Base-by-base conservation (phyloP, 139 green algal species). In the Zygnema cylindricum region DNA sequence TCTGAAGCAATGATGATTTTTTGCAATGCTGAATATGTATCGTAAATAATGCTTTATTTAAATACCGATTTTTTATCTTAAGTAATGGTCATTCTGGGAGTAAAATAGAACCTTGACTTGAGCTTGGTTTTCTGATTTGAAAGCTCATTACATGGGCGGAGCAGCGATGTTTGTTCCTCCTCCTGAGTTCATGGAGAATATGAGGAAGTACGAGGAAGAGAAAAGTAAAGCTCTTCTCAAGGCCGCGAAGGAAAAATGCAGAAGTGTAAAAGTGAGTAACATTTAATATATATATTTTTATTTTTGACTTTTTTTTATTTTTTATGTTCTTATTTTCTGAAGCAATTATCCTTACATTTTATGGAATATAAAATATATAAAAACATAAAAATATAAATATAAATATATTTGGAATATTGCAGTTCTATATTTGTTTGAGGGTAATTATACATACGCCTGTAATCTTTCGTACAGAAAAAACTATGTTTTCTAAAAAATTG, bases 121-220 rank as follows among this genome's bases (percentile, higher is more conserved):
- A 16, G 7, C 21, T 16, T 16, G 7, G 36, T 16, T 79, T 79
- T 54, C 16, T 54, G 38, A 40, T 7, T 3, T 3, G 71, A 79
- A 43, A 79, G 38, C 36, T 54, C 38, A 54, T 79, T 43, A 79
- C 36, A 79, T 79, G 36, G 25, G 25, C n/a, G 49, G 49, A 63
- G 71, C 36, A 42, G 73, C 75, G 54, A 69, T 41, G 16, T 57
- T 86, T 40, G 86, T 86, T 36, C 30, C 69, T 33, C 76, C 84
- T 30, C 73, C 84, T 0, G 84, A 87, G 84, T 41, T 82, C 38
- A 38, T 85, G 69, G 84, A 89, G 30, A 85, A 69, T 1, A 75
- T 89, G 84, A 89, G 39, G 84, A 84, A 85, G 42, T 76, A 89
- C 38, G 69, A 89, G 84, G 84, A 89, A 69, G n/a, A 39, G 0